Conservation (phyloP, 148 eudicot species). For the Persicaria tinctoria region DNA sequence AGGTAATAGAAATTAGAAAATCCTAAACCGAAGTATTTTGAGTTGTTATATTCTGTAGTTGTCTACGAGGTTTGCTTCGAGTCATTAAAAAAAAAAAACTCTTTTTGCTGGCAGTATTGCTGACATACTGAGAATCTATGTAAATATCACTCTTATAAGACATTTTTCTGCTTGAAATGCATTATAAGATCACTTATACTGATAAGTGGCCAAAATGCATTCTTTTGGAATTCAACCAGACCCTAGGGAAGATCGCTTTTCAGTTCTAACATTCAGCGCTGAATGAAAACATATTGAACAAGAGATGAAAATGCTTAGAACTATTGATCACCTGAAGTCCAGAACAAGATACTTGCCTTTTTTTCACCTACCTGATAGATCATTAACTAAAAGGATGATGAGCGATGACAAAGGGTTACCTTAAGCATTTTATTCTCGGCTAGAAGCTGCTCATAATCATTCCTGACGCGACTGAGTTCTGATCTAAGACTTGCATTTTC, state of each 20-base stretch:
- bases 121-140: too few relatives aligned
- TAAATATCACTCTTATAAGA: too few relatives aligned
- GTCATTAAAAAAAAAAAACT: too few relatives aligned
- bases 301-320: not conserved
- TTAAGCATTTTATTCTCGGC: conserved; percentile 68
- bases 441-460: conserved; percentile 68
- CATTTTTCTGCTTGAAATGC: too few relatives aligned
- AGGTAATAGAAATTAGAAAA: too few relatives aligned
- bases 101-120: too few relatives aligned
- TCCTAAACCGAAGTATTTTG: not conserved
- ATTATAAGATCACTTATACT: too few relatives aligned
- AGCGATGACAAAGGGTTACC: conserved; percentile 30
- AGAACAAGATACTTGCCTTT: not conserved
- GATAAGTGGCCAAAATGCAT: too few relatives aligned
- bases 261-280: not conserved
- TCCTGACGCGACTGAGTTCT: conserved; percentile 58
- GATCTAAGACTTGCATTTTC: conserved; percentile 85
- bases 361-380: not conserved
- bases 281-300: not conserved
- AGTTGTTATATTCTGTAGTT: not conserved
- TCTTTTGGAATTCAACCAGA: too few relatives aligned
- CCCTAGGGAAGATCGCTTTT: too few relatives aligned
- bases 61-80: not conserved
- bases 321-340: not conserved
- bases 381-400: not conserved